Percentiles rank a stretch among this genome's conserved stretches.
These are phyloP conservation scores for Ascochyta fabae DNA, from an alignment of 2,329 filamentous ascomycete genomes.

Conservation along the genomic window DNA sequence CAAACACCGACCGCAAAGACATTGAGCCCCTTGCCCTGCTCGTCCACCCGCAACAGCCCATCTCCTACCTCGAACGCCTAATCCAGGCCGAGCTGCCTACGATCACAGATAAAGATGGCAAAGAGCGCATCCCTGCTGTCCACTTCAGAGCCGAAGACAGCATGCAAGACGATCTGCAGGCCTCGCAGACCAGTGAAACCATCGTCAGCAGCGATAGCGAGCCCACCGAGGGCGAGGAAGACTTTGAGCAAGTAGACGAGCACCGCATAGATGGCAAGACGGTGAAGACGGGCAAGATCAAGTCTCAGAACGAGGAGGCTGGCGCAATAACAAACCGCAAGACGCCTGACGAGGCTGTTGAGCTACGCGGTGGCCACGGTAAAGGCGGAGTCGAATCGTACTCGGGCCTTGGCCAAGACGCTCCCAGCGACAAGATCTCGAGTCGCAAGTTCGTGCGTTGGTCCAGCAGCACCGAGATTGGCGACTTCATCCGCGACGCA, in stretches of 20 bases:
- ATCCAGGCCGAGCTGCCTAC: conserved; percentile 86
- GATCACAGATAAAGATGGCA: conserved; percentile 65
- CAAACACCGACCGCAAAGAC: conserved; percentile 66
- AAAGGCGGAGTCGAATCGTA: conserved; percentile 72
- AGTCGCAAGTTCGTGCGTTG: conserved; percentile 79
- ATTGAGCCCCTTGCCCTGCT: conserved; percentile 86
- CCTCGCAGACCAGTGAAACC: conserved; percentile 33
- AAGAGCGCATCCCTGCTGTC: conserved; percentile 74
- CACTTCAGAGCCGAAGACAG: conserved; percentile 82
- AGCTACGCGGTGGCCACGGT: conserved; percentile 56
- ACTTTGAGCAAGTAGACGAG: conserved; percentile 57
- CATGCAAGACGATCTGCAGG: conserved; percentile 62
- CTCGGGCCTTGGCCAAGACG: conserved; percentile 72
- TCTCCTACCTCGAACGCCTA: conserved; percentile 87
- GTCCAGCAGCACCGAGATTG: conserved; percentile 87
- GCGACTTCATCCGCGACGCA: conserved; percentile 91
- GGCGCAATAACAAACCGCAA: conserved; percentile 28
- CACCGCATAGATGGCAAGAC: conserved; percentile 59
- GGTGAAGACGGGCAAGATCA: conserved; percentile 54
- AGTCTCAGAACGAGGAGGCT: neutral
- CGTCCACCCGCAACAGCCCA: conserved; percentile 86
- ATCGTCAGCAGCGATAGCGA: conserved; percentile 39
- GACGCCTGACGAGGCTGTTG: conserved; percentile 38
- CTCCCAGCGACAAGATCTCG: conserved; percentile 46
- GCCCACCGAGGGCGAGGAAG: conserved; percentile 42